Conservation (phyloP, 2,329 filamentous ascomycete genomes). For the Fusarium odoratissimum region DNA sequence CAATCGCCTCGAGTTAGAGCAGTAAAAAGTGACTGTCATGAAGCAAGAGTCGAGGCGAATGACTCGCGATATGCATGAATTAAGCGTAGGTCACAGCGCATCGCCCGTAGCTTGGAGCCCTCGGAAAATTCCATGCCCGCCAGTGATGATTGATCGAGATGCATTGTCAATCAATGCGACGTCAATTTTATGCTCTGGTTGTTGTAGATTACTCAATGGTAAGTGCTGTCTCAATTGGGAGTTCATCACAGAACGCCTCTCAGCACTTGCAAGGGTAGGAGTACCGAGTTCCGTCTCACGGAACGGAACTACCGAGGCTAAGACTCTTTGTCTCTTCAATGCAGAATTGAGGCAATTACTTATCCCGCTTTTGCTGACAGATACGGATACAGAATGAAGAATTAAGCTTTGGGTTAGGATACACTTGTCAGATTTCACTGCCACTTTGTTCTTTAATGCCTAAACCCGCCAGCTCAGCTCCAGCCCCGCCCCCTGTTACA, state of each 20-base stretch:
- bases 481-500: not conserved
- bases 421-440: not conserved
- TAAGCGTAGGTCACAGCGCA: not conserved
- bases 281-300: not conserved
- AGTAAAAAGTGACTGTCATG: not conserved
- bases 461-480: not conserved
- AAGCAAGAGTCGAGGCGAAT: not conserved
- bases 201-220: not conserved
- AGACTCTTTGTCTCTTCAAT: not conserved
- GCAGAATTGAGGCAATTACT: not conserved
- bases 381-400: not conserved
- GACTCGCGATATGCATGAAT: constrained; percentile 3
- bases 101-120: not conserved
- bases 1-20: not conserved
- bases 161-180: not conserved
- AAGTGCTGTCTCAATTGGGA: not conserved
- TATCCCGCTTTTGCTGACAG: not conserved
- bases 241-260: not conserved
- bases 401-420: not conserved
- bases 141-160: not conserved
- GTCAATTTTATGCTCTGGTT: not conserved
- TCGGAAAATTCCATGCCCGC: not conserved
- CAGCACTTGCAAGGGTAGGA: not conserved
- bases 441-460: not conserved
- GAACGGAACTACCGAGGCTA: not conserved